Conservation (phyloP, 768 basidiomycete species). For the Terana coerulea region DNA sequence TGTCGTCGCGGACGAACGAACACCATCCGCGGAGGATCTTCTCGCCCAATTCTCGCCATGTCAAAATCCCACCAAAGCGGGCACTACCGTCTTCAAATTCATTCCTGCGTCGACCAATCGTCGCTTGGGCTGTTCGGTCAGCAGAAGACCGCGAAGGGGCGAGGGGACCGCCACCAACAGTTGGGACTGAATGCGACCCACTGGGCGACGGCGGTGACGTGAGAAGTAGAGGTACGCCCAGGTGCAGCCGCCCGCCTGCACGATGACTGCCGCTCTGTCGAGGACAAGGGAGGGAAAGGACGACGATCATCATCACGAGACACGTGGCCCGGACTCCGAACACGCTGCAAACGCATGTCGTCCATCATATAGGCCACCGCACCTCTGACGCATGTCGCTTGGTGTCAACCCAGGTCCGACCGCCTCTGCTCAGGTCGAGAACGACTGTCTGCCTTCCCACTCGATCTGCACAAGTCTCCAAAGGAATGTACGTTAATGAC, state of each 20-base stretch:
- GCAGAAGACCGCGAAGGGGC: neutral
- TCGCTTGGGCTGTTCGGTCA: neutral
- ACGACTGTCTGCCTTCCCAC: neutral
- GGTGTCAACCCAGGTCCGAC: constrained; percentile 6
- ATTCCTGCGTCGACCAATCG: neutral
- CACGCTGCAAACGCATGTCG: constrained; percentile 28
- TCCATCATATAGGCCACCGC: constrained; percentile 17
- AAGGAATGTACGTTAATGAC: constrained; percentile 19
- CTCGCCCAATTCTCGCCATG: neutral
- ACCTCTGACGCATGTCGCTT: constrained; percentile 1
- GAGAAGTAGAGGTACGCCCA: neutral
- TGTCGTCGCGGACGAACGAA: neutral
- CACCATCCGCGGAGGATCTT: neutral
- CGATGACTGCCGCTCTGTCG: neutral
- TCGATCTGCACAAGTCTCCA: neutral
- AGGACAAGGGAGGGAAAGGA: neutral
- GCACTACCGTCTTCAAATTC: too few species aligned
- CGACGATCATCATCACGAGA: constrained; percentile 11
- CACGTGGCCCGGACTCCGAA: constrained; percentile 24
- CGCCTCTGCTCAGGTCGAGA: constrained; percentile 1
- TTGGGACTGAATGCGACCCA: neutral
- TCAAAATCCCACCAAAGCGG: neutral
- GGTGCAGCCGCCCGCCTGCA: neutral
- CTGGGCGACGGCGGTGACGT: neutral
- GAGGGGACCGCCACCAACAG: neutral